phyloP scores from a whole-genome alignment of 805 yeast genomes.

The Yarrowia sp. region DNA sequence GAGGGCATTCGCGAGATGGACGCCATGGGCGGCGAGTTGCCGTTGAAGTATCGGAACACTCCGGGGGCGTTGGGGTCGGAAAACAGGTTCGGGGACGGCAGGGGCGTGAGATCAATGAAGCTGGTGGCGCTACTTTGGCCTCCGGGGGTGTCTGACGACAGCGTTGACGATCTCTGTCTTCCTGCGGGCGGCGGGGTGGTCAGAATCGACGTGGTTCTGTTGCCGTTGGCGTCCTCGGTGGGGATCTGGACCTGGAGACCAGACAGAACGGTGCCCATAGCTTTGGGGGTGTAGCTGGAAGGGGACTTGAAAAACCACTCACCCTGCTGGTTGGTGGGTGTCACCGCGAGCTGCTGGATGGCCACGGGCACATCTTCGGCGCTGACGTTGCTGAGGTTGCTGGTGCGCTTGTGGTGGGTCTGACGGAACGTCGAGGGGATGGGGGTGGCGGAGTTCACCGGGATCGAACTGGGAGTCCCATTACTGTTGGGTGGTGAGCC shows the following conservation, averaged over 20 bases:
- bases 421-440: too few relatives aligned
- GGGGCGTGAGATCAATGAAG: slow-evolving; percentile 44
- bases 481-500: slow-evolving; percentile 10
- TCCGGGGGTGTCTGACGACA: slow-evolving; percentile 14
- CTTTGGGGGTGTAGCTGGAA: slow-evolving; percentile 8
- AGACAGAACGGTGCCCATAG: slow-evolving; percentile 5
- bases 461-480: background rate
- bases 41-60: slow-evolving; percentile 37
- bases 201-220: background rate
- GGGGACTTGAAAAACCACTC: slow-evolving; percentile 34
- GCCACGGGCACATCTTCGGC: slow-evolving; percentile 21
- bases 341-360: slow-evolving; percentile 26
- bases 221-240: background rate
- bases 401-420: background rate
- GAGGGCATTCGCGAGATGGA: slow-evolving; percentile 40
- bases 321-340: slow-evolving; percentile 33
- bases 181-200: slow-evolving; percentile 8
- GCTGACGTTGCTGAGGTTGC: background rate
- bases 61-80: slow-evolving; percentile 40
- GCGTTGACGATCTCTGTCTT: slow-evolving; percentile 8
- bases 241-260: slow-evolving; percentile 35
- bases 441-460: background rate
- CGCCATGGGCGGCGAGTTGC: slow-evolving; percentile 35
- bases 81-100: slow-evolving; percentile 44
- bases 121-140: background rate